Evolutionary conservation across 1,139 yeast species (phyloP), one percentile per base, ranked within the genome.

Genomic region (Geotrichum europaeum): DNA sequence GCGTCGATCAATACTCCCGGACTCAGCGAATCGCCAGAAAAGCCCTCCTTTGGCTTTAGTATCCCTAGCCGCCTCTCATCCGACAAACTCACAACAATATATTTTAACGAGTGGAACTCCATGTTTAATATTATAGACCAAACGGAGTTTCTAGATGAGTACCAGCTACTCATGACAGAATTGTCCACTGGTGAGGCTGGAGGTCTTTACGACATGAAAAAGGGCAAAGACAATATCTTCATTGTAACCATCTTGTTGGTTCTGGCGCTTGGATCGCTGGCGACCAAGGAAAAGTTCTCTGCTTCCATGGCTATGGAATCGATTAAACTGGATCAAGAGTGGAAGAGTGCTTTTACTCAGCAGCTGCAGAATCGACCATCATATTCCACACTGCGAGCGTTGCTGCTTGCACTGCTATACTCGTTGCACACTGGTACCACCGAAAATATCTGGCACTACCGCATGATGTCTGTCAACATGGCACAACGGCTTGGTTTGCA

Each of bases 401-500:
- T 87, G 51, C 75, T 89, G 0, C 76, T 90, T 62, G 84, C 94
- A 1, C 75, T 87, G 49, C 83, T 87, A 63, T 89, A 89, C 70
- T 86, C 89, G 67, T 75, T 88, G 53, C 86, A 85, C 47, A 82
- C 83, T 10, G 96, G 96, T 20, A 91, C 87, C 71, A 81, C 85
- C 49, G 80, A 84, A 12, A 84, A 89, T 1, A 81, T 91, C 63
- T 90, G 89, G 75, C 87, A 86, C 62, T 77, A 87, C 51, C 79
- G 96, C 63, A 92, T 94, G 50, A 78, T 86, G 66, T 85, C 87
- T 6, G 84, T 86, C 7, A 85, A 91, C 25, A 87, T 89, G 92
- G 87, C 92, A 1, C 96, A 89, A 68, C 95, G 90, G 67, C 76
- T 90, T 60, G 83, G 97, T 67, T 78, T 90, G 57, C 96, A 89